These are phyloP conservation scores for Kwoniella botswanensis DNA, from an alignment of 768 basidiomycete genomes.

Conservation along the genomic window DNA sequence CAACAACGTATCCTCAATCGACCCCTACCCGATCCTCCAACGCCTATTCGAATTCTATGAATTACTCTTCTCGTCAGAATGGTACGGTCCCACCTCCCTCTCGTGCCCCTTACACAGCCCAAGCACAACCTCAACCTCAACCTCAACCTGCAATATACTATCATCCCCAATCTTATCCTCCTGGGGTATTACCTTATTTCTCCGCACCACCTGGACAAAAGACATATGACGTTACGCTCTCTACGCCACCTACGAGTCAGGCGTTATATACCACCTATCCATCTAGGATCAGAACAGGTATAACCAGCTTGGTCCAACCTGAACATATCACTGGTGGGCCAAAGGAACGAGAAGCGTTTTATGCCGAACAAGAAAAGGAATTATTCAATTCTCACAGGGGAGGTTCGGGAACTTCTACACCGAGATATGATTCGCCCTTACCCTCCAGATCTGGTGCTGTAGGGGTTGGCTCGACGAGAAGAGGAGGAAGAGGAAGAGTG, in stretches of 20 bases:
- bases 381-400: conserved; percentile 4
- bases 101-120: not conserved
- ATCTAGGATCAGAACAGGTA: conserved; percentile 86
- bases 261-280: conserved; percentile 82
- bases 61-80: not conserved
- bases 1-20: not conserved
- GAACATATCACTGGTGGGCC: conserved; percentile 62
- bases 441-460: conserved; percentile 12
- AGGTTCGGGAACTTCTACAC: conserved; percentile 38
- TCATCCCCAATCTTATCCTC: conserved; percentile 31
- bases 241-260: conserved; percentile 61
- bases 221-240: conserved; percentile 35
- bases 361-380: conserved; percentile 47
- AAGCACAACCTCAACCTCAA: conserved; percentile 7
- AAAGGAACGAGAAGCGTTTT: conserved; percentile 40
- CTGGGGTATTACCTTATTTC: conserved; percentile 44
- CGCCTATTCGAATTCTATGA: not conserved
- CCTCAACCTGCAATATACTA: conserved; percentile 21
- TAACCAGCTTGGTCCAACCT: conserved; percentile 89
- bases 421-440: conserved; percentile 41
- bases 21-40: conserved; percentile 13
- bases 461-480: conserved; percentile 10
- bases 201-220: conserved; percentile 47
- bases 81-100: conserved; percentile 2
- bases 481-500: conserved; percentile 40